A percentile compares a stretch with the other conserved stretches of the same genome.
phyloP scores from a whole-genome alignment of 257 asterid species.

The Echites panduratus region DNA sequence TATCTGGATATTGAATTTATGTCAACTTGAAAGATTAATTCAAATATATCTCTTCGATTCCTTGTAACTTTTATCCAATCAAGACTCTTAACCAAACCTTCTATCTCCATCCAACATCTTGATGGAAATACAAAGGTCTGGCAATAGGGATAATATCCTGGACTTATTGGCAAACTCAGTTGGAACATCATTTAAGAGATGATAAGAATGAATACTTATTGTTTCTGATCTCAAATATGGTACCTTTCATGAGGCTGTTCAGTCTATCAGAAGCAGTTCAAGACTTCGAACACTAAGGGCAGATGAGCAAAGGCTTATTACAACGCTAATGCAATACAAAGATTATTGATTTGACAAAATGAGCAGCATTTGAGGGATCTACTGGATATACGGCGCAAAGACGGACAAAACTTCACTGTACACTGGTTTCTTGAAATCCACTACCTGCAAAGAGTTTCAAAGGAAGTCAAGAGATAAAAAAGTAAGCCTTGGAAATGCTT shows the following conservation, averaged over 20 bases:
- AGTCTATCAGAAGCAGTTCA: neutral
- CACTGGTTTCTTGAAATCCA: conserved; percentile 88
- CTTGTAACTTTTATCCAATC: neutral
- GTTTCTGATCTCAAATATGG: neutral
- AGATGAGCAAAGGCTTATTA: neutral
- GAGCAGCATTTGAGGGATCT: conserved; percentile 16
- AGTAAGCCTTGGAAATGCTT: neutral
- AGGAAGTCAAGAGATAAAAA: neutral
- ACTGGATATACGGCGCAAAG: conserved; percentile 59
- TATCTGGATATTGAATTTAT: neutral
- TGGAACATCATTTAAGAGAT: neutral
- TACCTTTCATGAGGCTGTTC: neutral
- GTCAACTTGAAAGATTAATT: neutral
- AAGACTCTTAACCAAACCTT: neutral
- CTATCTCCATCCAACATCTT: no score
- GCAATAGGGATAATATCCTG: neutral
- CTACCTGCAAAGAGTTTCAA: conserved; percentile 57
- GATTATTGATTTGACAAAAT: neutral
- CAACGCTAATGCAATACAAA: neutral
- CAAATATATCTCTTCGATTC: neutral
- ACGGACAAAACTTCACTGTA: conserved; percentile 68
- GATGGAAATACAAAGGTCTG: no score
- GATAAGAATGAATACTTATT: neutral
- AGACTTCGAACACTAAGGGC: neutral
- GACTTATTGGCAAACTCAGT: neutral